Evolutionary conservation across 768 basidiomycete genomes (phyloP), one percentile per base, ranked within the genome.

Genomic region (Pseudohyphozyma bogoriensis): DNA sequence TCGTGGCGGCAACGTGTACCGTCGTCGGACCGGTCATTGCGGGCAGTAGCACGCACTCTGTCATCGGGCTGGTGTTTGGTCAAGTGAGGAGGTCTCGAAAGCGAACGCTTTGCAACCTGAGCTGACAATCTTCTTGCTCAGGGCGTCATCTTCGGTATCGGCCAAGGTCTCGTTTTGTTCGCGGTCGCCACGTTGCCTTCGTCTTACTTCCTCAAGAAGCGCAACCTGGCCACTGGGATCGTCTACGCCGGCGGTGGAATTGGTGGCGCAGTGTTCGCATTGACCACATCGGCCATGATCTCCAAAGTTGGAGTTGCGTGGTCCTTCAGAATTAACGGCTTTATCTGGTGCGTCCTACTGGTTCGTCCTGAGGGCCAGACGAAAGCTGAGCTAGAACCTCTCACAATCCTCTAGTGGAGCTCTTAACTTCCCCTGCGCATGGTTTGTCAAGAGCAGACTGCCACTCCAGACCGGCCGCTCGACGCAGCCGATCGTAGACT

Each of bases 171-270:
- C 10, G 56, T 40, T 32, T 65, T 65, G 51, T 63, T 60, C 56
- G 50, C 60, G 9, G 63, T 42, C 0, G 61, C 69, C 6, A 60
- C 63, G 11, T 53, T 70, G 1, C 67, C 67, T 0, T 50, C 45
- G 16, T 60, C 58, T 35, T 70, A 69, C 52, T 70, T 67, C 50
- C 52, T 39, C 3, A 55, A 45, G 5, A 36, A 53, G n/a, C 50
- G 71, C 16, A 68, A 68, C 26, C 26, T 70, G 10, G 71, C 71
- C 26, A 67, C 61, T 5, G 72, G 70, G 6, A 35, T 72, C 49
- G 68, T 71, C 18, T 70, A 64, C 42, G 61, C 70, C 0, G 68
- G 67, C 2, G 68, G 62, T 0, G 72, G 72, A 0, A 22, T 69
- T 6, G 70, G 72, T 2, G 67, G 67, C 10, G 70, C 67, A 0